Percentiles rank a stretch among this genome's conserved stretches.
These are phyloP conservation scores for Fusarium sp. DNA, from an alignment of 2,329 filamentous ascomycete genomes.

Conservation along the genomic window DNA sequence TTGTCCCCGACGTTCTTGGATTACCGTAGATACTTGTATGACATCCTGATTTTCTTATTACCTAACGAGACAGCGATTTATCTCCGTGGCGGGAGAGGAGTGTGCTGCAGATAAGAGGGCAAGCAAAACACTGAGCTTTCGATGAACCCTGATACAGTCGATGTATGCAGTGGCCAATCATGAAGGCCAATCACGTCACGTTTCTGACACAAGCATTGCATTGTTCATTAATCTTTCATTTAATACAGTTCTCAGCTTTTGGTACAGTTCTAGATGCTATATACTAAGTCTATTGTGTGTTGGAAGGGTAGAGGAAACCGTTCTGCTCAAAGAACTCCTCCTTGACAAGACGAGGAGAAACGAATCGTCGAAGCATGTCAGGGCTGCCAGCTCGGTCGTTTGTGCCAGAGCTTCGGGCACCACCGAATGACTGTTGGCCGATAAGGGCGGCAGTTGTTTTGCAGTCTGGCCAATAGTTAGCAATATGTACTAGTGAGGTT, in stretches of 20 bases:
- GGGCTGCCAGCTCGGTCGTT: conserved; percentile 69
- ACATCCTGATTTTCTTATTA: no score
- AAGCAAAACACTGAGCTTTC: no score
- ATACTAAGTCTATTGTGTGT: conserved; percentile 51
- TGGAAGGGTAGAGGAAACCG: conserved; percentile 64
- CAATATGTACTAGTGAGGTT: fast-evolving
- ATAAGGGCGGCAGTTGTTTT: conserved; percentile 69
- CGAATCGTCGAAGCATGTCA: conserved; percentile 63
- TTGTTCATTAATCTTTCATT: conserved; percentile 20
- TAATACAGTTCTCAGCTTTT: conserved; percentile 27
- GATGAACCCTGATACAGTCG: no score
- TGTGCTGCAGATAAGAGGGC: no score
- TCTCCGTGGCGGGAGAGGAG: no score
- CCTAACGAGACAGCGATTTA: no score
- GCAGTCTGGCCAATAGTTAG: conserved; percentile 53
- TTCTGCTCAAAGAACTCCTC: conserved; percentile 58
- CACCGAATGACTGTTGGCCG: conserved; percentile 68
- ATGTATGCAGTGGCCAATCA: no score
- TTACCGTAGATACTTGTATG: no score
- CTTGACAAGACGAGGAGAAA: conserved; percentile 65
- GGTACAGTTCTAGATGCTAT: conserved; percentile 27
- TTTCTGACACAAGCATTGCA: no score
- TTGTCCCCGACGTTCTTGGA: neutral
- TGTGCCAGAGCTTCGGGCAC: conserved; percentile 64
- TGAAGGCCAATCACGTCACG: no score